A percentile compares a stretch with the other conserved stretches of the same genome.
phyloP scores from a whole-genome alignment of 140 eudicot species.

The Senecio squalidus region DNA sequence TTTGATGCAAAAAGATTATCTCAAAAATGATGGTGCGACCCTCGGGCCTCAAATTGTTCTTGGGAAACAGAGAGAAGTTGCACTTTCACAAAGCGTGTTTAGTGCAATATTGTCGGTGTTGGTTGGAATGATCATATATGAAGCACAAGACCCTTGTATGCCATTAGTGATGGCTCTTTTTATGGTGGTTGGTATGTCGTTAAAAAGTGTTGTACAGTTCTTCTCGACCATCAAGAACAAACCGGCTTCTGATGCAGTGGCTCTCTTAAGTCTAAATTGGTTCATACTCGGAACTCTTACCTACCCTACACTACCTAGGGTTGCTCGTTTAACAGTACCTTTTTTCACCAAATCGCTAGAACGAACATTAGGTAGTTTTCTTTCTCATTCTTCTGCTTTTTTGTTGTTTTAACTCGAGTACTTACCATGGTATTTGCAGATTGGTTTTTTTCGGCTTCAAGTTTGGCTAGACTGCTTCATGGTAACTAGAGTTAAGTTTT shows the following conservation, averaged over 20 bases:
- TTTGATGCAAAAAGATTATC: slow-evolving; percentile 9
- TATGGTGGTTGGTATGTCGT: slow-evolving; percentile 54
- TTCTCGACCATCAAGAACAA: slow-evolving; percentile 43
- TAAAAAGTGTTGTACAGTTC: slow-evolving; percentile 47
- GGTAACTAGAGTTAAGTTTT: background rate
- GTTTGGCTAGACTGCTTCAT: background rate
- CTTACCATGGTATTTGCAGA: background rate
- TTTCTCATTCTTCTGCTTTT: background rate
- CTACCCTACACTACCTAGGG: slow-evolving; percentile 54
- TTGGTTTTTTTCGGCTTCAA: background rate
- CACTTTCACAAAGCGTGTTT: slow-evolving; percentile 52
- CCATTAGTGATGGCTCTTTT: slow-evolving; percentile 72
- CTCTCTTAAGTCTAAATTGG: slow-evolving; percentile 79
- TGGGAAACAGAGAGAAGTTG: slow-evolving; percentile 41
- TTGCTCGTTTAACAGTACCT: slow-evolving; percentile 39
- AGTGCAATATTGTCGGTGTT: slow-evolving; percentile 51
- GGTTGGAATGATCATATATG: slow-evolving; percentile 62
- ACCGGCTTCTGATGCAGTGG: slow-evolving; percentile 58
- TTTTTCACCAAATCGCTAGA: slow-evolving; percentile 8
- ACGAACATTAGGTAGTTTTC: slow-evolving; percentile 13
- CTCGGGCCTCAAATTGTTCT: slow-evolving; percentile 1
- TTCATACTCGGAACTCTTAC: slow-evolving; percentile 70
- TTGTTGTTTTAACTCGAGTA: too few relatives aligned
- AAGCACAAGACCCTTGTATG: slow-evolving; percentile 70
- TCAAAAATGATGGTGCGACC: background rate